Evolutionary conservation across 1,284 basidiomycete species (phyloP), one percentile per base, ranked within the genome.

Genomic region (Neotropicomus parvogracilis): DNA sequence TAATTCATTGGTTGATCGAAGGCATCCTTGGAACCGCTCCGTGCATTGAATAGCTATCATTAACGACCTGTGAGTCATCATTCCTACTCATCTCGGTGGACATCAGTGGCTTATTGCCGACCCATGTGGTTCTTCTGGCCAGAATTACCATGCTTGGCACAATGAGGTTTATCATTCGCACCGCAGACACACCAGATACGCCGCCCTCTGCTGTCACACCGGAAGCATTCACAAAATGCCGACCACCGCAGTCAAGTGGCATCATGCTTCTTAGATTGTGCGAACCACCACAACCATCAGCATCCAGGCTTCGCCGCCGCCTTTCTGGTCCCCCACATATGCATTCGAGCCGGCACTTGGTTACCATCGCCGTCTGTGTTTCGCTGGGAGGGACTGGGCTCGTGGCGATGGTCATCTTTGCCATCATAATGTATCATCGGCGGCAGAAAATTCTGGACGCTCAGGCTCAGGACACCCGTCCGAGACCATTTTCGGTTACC

Each of bases 381-480:
- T 64, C 63, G 21, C n/a, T 63, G 5, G 59, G 52, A 4, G 63
- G 61, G 5, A 39, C 33, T 7, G 54, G 48, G 8, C 20, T 65
- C 9, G 9, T 62, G 29, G 44, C 32, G 19, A 29, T 48, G n/a
- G 32, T 26, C 17, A 43, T 50, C 40, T 52, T 45, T 40, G 48
- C 33, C 32, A 34, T 56, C 31, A 16, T 57, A 17, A 49, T 28
- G 33, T 43, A 24, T 35, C 55, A 53, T 19, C 53, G 43, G 24
- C 52, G 51, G 31, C 49, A 27, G 34, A 50, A 52, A 13, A 2
- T 46, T 21, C 21, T 53, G 26, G 46, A 40, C 33, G 54, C 53
- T 2, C 62, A 63, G 37, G 54, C 53, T 2, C 62, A 63, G 37
- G 62, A 67, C 17, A 57, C 57, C 14, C 48, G 47, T 19, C 63